These are phyloP conservation scores for Solanum chmielewskii DNA, from an alignment of 257 asterid species.

Conservation along the genomic window DNA sequence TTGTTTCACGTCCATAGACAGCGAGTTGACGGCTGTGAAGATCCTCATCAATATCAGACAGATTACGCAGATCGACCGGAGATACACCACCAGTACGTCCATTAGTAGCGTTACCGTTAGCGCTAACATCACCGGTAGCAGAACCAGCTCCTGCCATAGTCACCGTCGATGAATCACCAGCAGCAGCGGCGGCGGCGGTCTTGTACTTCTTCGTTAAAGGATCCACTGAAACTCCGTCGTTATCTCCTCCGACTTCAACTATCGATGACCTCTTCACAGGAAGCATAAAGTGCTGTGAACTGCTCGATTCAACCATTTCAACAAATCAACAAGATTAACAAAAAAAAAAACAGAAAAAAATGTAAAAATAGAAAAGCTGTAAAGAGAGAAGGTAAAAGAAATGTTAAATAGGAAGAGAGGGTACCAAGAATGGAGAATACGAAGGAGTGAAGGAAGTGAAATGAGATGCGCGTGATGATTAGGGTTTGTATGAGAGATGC, in stretches of 20 bases:
- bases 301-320: conserved; percentile 13
- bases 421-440: not conserved
- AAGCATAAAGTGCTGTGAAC: conserved; percentile 23
- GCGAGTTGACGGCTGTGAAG: conserved; percentile 15
- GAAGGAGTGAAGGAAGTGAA: conserved; percentile 1
- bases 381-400: not conserved
- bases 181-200: not conserved
- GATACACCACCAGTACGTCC: not conserved
- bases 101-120: not conserved
- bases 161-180: not conserved
- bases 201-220: conserved; percentile 9
- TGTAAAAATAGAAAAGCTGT: not conserved
- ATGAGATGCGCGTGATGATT: conserved; percentile 1
- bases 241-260: conserved; percentile 2
- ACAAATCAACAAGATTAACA: not conserved
- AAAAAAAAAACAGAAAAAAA: not conserved
- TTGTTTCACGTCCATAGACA: conserved; percentile 26
- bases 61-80: not conserved
- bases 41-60: conserved; percentile 4
- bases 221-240: not conserved
- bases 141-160: conserved; percentile 10
- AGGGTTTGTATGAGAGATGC: conserved; percentile 7
- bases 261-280: conserved; percentile 16
- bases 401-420: not conserved
- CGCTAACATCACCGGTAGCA: not conserved